Evolutionary conservation across 805 yeast genomes (phyloP).

Genomic region (Yarrowia sp.): DNA sequence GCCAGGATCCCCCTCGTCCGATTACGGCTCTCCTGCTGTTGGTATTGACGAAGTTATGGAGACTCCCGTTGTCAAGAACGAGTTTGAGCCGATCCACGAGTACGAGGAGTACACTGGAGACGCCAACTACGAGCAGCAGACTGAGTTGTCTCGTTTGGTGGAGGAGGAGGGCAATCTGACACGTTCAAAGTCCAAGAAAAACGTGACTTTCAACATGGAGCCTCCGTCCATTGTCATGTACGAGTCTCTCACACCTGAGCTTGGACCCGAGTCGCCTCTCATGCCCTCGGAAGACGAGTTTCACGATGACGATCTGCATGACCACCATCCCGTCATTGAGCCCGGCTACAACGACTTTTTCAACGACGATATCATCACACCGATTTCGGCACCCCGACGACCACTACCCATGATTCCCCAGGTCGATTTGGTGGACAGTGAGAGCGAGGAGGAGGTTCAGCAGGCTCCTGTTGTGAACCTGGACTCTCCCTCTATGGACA

Average conservation of each 20-base stretch:
- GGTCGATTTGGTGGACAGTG: neutral
- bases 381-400: conserved; percentile 18
- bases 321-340: conserved; percentile 16
- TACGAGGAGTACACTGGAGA: neutral
- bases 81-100: conserved; percentile 2
- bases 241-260: conserved; percentile 21
- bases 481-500: conserved; percentile 1
- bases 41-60: conserved; percentile 5
- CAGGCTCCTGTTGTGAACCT: neutral
- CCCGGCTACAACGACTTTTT: conserved; percentile 7
- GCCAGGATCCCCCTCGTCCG: conserved; percentile 11
- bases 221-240: conserved; percentile 21
- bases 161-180: conserved; percentile 8
- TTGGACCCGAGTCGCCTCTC: conserved; percentile 10
- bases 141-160: neutral
- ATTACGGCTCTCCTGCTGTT: conserved; percentile 1
- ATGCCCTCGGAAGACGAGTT: conserved; percentile 6
- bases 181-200: conserved; percentile 24
- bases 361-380: conserved; percentile 24
- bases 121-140: neutral
- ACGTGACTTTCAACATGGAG: conserved; percentile 24
- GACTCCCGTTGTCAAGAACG: neutral
- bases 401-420: conserved; percentile 25
- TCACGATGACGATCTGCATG: neutral
- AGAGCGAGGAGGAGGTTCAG: neutral